phyloP scores from a whole-genome alignment of 371 early-diverging fungal genomes.

The Thermomucor indicae-seudaticae region DNA sequence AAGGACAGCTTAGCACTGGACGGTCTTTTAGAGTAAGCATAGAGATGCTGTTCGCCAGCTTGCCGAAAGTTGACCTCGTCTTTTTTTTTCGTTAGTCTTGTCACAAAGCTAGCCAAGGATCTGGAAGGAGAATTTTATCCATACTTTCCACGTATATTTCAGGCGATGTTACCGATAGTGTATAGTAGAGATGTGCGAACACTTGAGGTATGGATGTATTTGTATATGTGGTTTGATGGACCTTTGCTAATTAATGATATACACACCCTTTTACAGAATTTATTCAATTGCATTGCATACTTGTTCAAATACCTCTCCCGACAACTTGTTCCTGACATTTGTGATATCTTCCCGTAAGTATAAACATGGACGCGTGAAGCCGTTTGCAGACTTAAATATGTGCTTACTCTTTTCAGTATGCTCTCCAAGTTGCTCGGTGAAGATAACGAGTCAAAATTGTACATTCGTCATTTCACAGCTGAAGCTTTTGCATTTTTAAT shows the following conservation, averaged over 20 bases:
- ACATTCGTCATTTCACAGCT: conserved; percentile 86
- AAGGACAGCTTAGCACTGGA: conserved; percentile 63
- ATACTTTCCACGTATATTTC: conserved; percentile 65
- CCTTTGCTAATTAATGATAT: not conserved
- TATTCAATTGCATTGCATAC: conserved; percentile 86
- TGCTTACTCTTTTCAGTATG: conserved; percentile 33
- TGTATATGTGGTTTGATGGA: not conserved
- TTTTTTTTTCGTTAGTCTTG: conserved; percentile 47
- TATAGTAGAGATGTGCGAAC: conserved; percentile 63
- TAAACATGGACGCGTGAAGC: not conserved
- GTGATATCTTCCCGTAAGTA: conserved; percentile 63
- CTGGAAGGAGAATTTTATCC: conserved; percentile 87
- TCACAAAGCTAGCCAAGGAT: conserved; percentile 82
- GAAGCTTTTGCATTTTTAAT: conserved; percentile 90
- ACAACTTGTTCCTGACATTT: conserved; percentile 63
- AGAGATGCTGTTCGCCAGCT: too few species aligned
- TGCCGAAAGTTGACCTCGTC: not conserved
- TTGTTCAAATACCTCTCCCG: conserved; percentile 86
- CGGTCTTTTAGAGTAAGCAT: conserved; percentile 70
- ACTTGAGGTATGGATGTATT: conserved; percentile 60
- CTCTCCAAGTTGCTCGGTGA: conserved; percentile 70
- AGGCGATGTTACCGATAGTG: conserved; percentile 60
- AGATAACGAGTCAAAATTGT: conserved; percentile 59
- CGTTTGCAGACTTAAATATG: not conserved
- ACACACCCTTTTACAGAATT: conserved; percentile 41